These are phyloP conservation scores for Fraxinus cuspidata DNA, from an alignment of 257 asterid genomes.

Conservation along the genomic window DNA sequence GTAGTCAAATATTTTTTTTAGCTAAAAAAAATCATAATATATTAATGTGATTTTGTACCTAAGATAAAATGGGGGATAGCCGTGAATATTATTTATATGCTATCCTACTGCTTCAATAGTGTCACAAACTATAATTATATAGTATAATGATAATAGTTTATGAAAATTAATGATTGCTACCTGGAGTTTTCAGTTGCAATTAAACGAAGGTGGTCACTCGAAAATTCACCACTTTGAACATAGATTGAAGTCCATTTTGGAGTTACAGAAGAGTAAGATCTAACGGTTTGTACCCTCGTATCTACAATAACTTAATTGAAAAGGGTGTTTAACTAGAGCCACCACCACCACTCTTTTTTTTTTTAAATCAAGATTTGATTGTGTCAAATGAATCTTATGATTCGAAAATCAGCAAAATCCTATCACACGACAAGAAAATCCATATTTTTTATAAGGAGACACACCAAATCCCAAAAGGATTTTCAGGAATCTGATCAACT, in stretches of 20 bases:
- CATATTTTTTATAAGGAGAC: slow-evolving; percentile 9
- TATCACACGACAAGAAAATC: neutral
- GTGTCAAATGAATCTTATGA: slow-evolving; percentile 2
- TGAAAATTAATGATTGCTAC: neutral
- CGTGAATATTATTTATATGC: no score
- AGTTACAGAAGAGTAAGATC: neutral
- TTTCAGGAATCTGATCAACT: slow-evolving; percentile 32
- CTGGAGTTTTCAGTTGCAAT: neutral
- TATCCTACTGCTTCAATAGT: neutral
- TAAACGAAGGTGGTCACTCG: neutral
- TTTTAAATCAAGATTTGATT: neutral
- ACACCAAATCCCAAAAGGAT: slow-evolving; percentile 40
- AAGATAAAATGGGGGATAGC: neutral
- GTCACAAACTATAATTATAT: no score
- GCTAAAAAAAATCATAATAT: neutral
- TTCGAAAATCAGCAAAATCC: slow-evolving; percentile 32
- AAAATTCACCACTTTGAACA: neutral
- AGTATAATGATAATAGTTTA: no score
- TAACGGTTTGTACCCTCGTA: neutral
- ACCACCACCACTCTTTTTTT: neutral
- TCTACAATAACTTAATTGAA: neutral
- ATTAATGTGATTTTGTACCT: neutral
- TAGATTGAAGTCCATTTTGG: neutral
- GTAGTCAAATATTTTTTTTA: no score
- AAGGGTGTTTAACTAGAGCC: neutral